Base-by-base conservation (phyloP, 495 filamentous ascomycete genomes). In the Ramalina peruviana region DNA sequence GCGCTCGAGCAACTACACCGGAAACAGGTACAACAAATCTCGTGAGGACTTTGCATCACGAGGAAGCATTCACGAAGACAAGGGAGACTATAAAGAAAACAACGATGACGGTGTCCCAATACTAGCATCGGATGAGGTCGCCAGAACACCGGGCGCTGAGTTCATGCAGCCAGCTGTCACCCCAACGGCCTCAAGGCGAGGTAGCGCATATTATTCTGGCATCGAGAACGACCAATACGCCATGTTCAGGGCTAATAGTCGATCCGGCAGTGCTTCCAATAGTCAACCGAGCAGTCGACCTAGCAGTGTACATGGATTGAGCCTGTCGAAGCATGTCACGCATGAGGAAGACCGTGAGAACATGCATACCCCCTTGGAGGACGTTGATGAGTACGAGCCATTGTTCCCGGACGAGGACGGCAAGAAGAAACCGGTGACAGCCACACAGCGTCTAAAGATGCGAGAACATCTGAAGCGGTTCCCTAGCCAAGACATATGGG, bases 401-500 rank as follows among this genome's bases (percentile, higher is more conserved):
- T 65, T 99, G 19, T 97, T 99, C 63, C 83, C 85, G 3, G 90
- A 97, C 26, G 85, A 90, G 33, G 78, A 86, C 12, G 57, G 50
- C n/a, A 78, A 81, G 37, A 75, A 79, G 17, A 71, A 73, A 27
- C 68, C 80, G 16, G 55, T 73, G 40, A 72, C 78, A 10, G 70
- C 74, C 20, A 70, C 74, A 5, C 79, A 83, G 43, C 73, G 76
- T 38, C 69, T 80, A 48, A 83, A 80, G 61, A 59, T 70, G 37
- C 75, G 80, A 36, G 78, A 82, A 0, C 77, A 79, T 40, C 67
- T 76, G 52, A 75, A 78, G 60, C 85, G 86, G 42, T 98, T 98
- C 67, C 92, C 92, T 1, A 94, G 88, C 62, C 79, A 83, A 54
- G 92, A 99, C 61, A 77, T 96, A 36, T 99, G 92, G 92, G 92